Evolutionary conservation across 371 early-diverging fungal genomes (phyloP).

Genomic region (Vairimorpha necatrix): DNA sequence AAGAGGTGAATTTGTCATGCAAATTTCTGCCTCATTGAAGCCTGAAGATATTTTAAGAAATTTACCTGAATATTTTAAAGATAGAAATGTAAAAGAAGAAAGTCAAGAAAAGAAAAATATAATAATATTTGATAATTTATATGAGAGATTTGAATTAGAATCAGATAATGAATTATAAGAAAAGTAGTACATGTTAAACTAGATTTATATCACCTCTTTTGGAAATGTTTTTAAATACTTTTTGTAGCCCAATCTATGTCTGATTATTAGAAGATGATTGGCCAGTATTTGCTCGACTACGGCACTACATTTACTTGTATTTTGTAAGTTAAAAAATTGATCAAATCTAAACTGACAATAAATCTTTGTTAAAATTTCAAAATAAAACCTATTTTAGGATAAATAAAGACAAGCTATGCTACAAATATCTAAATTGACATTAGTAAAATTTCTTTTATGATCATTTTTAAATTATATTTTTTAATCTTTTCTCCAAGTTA

Average conservation of each 20-base stretch:
- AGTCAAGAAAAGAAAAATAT: not conserved
- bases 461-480: not conserved
- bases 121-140: slow-evolving; percentile 5
- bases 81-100: not conserved
- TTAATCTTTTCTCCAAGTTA: slow-evolving; percentile 71
- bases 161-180: not conserved
- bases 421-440: too few species aligned
- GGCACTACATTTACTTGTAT: too few species aligned
- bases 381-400: not conserved
- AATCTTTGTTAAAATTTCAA: not conserved
- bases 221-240: too few species aligned
- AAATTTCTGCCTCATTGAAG: not conserved
- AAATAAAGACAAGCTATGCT: too few species aligned
- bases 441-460: not conserved
- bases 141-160: slow-evolving; percentile 30
- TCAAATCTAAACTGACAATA: not conserved
- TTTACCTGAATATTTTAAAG: not conserved
- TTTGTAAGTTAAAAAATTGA: not conserved
- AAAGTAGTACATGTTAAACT: not conserved
- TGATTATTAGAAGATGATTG: too few species aligned
- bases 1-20: not conserved
- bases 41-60: not conserved
- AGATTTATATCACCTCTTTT: too few species aligned
- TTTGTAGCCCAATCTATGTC: too few species aligned
- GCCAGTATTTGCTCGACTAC: too few species aligned